Evolutionary conservation across 2,329 filamentous ascomycete species (phyloP), one percentile per base, ranked within the genome.

Genomic region (Sporothrix curviconia): DNA sequence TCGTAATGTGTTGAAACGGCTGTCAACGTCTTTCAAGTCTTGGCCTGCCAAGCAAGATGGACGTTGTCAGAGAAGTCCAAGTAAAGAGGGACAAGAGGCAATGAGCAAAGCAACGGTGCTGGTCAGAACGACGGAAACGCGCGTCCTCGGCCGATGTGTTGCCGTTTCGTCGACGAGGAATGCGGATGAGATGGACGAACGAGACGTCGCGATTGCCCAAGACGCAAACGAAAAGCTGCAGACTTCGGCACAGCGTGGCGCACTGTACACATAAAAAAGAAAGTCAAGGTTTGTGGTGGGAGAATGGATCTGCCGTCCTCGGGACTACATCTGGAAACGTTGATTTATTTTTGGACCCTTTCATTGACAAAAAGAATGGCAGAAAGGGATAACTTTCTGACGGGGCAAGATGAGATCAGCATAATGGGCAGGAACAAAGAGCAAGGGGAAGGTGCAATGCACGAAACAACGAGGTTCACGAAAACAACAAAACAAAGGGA

Each of bases 101-200:
- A 11, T n/a, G 12, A 39, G 17, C 14, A 24, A 52, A 24, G 8
- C 11, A 9, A 8, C 7, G 9, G 11, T 19, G 55, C 30, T 22
- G 44, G 51, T 56, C n/a, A 11, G 28, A 5, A 32, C 28, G 28
- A 32, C 11, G 44, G 15, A 56, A 56, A 56, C 55, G 55, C 55
- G 55, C 55, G 55, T 50, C 55, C 55, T 56, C 44, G 17, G 25
- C 28, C 14, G 19, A 15, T 37, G 19, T 34, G 46, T 12, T 25
- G 32, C 34, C 46, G 30, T 49, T 34, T 25, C 30, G 19, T 49
- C 22, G 37, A 17, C 25, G 34, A 22, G 51, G 28, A 43, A 34
- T 54, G 51, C 51, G 22, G 39, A 28, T 6, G 39, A n/a, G 15
- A 32, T 11, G 28, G 28, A 32, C 6, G 28, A 32, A 11, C 28